Base-by-base conservation (phyloP, 78 protist species). In the Dictyostelium brefeldianum region DNA sequence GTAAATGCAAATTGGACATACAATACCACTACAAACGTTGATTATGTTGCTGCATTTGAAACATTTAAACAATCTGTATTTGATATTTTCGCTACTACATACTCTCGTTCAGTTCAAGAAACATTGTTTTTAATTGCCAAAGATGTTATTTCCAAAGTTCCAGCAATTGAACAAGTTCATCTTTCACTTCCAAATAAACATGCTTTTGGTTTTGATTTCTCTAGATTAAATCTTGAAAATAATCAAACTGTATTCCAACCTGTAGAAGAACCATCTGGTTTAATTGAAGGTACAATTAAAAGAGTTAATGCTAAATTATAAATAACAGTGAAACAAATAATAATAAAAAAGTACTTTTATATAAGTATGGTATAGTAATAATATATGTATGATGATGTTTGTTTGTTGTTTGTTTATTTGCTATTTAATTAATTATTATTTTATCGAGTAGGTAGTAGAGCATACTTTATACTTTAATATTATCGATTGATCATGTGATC, bases 221-320 rank as follows among this genome's bases (percentile, higher is more conserved):
- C 77, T 20, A 78, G 80, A 64, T 77, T 85, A 12, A 59, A 80
- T 43, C 22, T 62, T 7, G 65, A 85, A 80, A 85, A 85, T 64
- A 56, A 85, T 8, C 78, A 62, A 17, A 69, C 36, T 41, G 78
- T 69, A 25, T 90, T 90, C 94, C 94, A 90, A 71, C 89, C 94
- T 48, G 89, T 81, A 18, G 94, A 90, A 59, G 94, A 81, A 59
- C 94, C 94, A 80, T 81, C 90, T 11, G 94, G 94, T 51, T 47
- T 90, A 17, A 90, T 90, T 59, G 94, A 90, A 74, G 94, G 90
- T 80, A 90, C 94, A 5, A 57, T 90, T 27, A 90, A 85, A 80
- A 85, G 92, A 85, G n/a, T 51, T 9, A 25, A 43, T 10, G 41
- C 92, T 20, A 85, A 53, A 77, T 50, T 77, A 54, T 85, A 85